phyloP scores from a whole-genome alignment of 2,329 filamentous ascomycete species.

The Fusarium nematophilum region DNA sequence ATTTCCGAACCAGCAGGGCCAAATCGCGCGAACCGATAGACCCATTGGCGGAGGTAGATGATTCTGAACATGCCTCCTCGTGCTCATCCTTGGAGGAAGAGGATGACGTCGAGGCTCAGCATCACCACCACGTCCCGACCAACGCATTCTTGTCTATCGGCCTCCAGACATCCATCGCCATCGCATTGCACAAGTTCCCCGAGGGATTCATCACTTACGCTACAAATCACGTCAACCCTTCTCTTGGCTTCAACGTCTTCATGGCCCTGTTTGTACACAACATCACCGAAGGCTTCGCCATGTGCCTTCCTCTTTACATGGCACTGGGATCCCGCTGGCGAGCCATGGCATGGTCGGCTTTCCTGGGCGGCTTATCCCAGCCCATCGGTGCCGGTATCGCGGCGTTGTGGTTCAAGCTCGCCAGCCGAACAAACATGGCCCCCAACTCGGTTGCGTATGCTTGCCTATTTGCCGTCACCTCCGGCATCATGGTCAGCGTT shows the following conservation, averaged over 20 bases:
- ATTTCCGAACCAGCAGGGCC: conserved; percentile 52
- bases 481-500: conserved; percentile 96
- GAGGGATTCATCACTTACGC: conserved; percentile 92
- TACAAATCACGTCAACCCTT: conserved; percentile 94
- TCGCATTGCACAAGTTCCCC: conserved; percentile 95
- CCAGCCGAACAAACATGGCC: conserved; percentile 61
- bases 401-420: conserved; percentile 84
- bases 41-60: conserved; percentile 36
- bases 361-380: conserved; percentile 88
- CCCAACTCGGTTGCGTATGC: conserved; percentile 75
- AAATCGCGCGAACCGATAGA: conserved; percentile 53
- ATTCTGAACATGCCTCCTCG: conserved; percentile 39
- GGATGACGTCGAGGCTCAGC: conserved; percentile 64
- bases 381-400: conserved; percentile 87
- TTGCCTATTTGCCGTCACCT: conserved; percentile 86
- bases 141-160: conserved; percentile 95
- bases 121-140: conserved; percentile 94
- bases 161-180: conserved; percentile 95
- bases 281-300: conserved; percentile 95
- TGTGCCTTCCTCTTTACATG: conserved; percentile 92
- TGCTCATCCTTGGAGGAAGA: conserved; percentile 48
- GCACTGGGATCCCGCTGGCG: conserved; percentile 82
- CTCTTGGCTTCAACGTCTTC: conserved; percentile 90
- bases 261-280: conserved; percentile 98
- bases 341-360: conserved; percentile 85